phyloP scores from a whole-genome alignment of 23 red algal species.

The Agarophyton chilense region DNA sequence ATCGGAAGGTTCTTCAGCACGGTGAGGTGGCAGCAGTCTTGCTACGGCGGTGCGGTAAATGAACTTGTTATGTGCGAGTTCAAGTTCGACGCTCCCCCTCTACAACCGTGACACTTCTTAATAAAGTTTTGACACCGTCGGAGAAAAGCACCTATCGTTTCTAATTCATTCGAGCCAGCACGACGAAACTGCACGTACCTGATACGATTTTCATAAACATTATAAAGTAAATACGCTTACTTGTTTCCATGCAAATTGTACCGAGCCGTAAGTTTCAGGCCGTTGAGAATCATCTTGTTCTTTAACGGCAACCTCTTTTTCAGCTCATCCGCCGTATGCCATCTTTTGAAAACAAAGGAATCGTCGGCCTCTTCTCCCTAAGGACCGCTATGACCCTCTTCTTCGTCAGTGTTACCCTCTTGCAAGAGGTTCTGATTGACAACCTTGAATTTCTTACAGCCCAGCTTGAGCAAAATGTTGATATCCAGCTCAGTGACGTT shows the following conservation, averaged over 20 bases:
- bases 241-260: conserved; percentile 64
- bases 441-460: conserved; percentile 42
- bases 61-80: no score
- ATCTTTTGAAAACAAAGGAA: conserved; percentile 17
- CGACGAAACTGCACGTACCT: background rate
- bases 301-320: conserved; percentile 32
- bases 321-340: conserved; percentile 35
- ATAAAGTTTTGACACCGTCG: no score
- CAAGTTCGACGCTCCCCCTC: no score
- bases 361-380: conserved; percentile 60
- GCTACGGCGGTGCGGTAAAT: no score
- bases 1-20: no score
- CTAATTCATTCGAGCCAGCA: no score
- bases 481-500: conserved; percentile 49
- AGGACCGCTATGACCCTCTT: conserved; percentile 35
- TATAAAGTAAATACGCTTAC: no score
- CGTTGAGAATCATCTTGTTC: conserved; percentile 13
- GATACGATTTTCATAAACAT: background rate
- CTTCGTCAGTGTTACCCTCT: conserved; percentile 3
- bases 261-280: background rate
- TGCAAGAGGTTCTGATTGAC: conserved; percentile 34
- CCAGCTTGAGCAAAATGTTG: conserved; percentile 14
- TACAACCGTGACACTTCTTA: no score
- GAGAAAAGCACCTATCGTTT: no score
- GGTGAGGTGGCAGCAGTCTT: no score